phyloP scores from a whole-genome alignment of 257 asterid genomes.

The Solanum bukasovii region DNA sequence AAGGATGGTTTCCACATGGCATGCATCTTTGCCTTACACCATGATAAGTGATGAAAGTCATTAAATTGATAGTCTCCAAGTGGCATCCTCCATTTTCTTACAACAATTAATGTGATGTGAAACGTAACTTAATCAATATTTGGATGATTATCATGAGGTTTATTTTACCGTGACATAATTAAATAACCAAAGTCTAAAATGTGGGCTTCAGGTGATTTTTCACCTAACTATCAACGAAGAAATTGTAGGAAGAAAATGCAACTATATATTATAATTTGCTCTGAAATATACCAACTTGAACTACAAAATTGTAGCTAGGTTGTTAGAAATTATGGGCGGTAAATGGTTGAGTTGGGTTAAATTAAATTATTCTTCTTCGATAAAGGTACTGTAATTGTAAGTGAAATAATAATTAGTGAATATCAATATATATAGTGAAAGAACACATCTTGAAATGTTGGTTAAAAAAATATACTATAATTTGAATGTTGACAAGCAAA shows the following conservation, averaged over 20 bases:
- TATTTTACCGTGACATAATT: neutral
- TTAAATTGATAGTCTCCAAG: too few species aligned
- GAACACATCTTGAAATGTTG: neutral
- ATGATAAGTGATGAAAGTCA: too few species aligned
- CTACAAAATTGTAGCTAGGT: neutral
- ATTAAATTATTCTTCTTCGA: neutral
- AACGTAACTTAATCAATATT: neutral
- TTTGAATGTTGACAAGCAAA: neutral
- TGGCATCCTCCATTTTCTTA: too few species aligned
- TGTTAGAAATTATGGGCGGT: neutral
- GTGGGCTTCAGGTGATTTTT: neutral
- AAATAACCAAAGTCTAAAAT: neutral
- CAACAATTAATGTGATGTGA: too few species aligned
- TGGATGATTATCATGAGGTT: conserved; percentile 4
- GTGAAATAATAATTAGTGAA: too few species aligned
- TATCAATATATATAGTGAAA: neutral
- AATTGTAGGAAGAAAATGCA: neutral
- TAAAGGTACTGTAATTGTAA: too few species aligned
- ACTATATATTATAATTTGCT: neutral
- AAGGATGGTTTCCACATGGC: too few species aligned
- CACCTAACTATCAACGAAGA: neutral
- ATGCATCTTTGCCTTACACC: too few species aligned
- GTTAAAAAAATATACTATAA: neutral
- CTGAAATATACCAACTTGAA: neutral
- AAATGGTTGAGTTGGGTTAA: neutral